A percentile compares a stretch with the other conserved stretches of the same genome.
Conservation (phyloP, 1,139 yeast species). For the Blastobotrys aristatus region DNA sequence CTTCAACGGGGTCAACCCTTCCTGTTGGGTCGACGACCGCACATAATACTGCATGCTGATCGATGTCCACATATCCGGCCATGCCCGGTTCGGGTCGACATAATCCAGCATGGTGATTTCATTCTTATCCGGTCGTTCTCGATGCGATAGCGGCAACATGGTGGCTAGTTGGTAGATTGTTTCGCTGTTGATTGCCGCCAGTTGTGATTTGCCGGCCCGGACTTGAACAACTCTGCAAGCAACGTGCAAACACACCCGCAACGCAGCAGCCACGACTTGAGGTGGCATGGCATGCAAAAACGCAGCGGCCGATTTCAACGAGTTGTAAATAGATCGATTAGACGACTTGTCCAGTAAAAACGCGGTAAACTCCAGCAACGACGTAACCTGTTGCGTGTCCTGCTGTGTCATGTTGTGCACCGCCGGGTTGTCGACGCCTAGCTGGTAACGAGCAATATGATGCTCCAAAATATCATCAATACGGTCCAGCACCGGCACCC, state of each 20-base stretch:
- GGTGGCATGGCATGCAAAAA: constrained; percentile 59
- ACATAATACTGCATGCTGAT: constrained; percentile 31
- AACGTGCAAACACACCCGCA: constrained; percentile 57
- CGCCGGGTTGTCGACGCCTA: constrained; percentile 43
- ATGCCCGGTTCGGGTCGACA: constrained; percentile 23
- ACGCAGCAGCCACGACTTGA: constrained; percentile 54
- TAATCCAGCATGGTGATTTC: constrained; percentile 27
- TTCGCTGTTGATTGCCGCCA: constrained; percentile 28
- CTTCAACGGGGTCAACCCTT: constrained; percentile 28
- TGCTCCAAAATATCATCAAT: constrained; percentile 63
- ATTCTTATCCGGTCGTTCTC: constrained; percentile 23
- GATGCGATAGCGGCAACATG: constrained; percentile 27
- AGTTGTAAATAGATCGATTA: constrained; percentile 61
- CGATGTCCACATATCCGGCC: constrained; percentile 27
- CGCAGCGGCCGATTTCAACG: constrained; percentile 56
- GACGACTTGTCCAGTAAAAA: constrained; percentile 65
- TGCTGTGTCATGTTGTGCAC: constrained; percentile 42
- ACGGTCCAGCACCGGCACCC: constrained; percentile 72
- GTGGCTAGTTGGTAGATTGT: constrained; percentile 30
- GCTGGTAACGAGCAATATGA: constrained; percentile 50
- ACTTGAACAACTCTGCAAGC: constrained; percentile 53
- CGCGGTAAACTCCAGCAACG: constrained; percentile 58
- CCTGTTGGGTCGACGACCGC: neutral
- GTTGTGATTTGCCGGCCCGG: constrained; percentile 41
- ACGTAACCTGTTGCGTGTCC: constrained; percentile 47